Evolutionary conservation across 495 filamentous ascomycete genomes (phyloP).

Genomic region (Podospora pseudoanserina): DNA sequence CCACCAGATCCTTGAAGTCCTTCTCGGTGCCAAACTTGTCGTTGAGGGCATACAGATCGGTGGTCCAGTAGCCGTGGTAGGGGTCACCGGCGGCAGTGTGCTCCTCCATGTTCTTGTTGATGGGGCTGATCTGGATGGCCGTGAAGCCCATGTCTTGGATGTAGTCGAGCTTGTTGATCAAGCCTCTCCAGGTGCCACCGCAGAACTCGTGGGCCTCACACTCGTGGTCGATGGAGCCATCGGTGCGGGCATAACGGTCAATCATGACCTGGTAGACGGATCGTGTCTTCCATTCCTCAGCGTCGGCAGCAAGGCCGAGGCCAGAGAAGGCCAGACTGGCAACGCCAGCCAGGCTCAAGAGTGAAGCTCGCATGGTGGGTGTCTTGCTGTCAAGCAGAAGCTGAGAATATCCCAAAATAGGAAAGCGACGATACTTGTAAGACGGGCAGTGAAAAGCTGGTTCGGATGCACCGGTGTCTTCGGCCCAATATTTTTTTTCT

Average conservation of each 20-base stretch:
- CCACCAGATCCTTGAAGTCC: conserved; percentile 60
- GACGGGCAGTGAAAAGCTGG: not conserved
- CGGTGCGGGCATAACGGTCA: conserved; percentile 66
- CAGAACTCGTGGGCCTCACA: conserved; percentile 63
- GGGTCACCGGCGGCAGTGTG: conserved; percentile 50
- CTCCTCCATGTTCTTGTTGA: conserved; percentile 57
- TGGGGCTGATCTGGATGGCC: conserved; percentile 77
- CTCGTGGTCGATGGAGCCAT: conserved; percentile 56
- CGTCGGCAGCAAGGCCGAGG: conserved; percentile 25
- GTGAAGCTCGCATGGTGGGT: conserved; percentile 24
- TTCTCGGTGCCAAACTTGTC: conserved; percentile 60
- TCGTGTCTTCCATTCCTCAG: conserved; percentile 55
- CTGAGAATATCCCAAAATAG: not conserved
- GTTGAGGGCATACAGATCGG: conserved; percentile 63
- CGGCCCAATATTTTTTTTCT: conserved; percentile 5
- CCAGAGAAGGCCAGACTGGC: conserved; percentile 27
- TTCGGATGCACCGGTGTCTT: conserved; percentile 17
- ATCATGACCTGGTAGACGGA: conserved; percentile 75
- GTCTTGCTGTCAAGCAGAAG: not conserved
- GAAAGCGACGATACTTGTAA: conserved; percentile 13
- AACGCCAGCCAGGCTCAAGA: conserved; percentile 23
- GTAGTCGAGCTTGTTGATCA: conserved; percentile 35
- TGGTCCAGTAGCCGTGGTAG: conserved; percentile 76
- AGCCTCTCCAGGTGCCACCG: conserved; percentile 62
- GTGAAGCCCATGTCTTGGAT: conserved; percentile 67